phyloP scores from a whole-genome alignment of 805 yeast genomes.

The Kluyveromyces dobzhanskii region DNA sequence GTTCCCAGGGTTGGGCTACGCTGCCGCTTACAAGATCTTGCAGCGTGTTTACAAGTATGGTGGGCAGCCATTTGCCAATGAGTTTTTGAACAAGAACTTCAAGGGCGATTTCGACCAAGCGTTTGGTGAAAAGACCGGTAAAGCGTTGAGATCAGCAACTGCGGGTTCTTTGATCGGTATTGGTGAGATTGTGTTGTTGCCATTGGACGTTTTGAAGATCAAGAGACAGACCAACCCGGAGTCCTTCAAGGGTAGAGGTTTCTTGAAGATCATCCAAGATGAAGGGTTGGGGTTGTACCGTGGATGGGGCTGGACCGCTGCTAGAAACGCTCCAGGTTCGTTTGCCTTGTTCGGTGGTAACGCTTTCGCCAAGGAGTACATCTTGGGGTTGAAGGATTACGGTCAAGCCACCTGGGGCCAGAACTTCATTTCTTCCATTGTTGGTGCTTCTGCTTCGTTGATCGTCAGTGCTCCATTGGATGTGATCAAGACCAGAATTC shows the following conservation, averaged over 20 bases:
- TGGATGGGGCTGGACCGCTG: slow-evolving; percentile 99
- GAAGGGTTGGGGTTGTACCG: slow-evolving; percentile 92
- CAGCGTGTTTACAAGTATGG: slow-evolving; percentile 99
- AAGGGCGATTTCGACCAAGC: slow-evolving; percentile 57
- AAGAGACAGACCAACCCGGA: slow-evolving; percentile 99
- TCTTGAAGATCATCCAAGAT: slow-evolving; percentile 72
- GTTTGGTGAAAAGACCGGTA: slow-evolving; percentile 92
- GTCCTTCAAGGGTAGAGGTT: slow-evolving; percentile 97
- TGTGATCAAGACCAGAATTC: slow-evolving; percentile 97
- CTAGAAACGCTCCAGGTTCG: slow-evolving; percentile 98
- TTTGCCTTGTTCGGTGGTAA: slow-evolving; percentile 97
- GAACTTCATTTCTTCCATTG: slow-evolving; percentile 88
- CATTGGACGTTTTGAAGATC: slow-evolving; percentile 92
- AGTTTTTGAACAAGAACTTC: slow-evolving; percentile 71
- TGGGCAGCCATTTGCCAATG: slow-evolving; percentile 98
- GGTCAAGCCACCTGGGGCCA: slow-evolving; percentile 89
- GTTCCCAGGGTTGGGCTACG: slow-evolving; percentile 97
- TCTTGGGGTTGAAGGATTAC: slow-evolving; percentile 80
- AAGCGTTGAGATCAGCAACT: slow-evolving; percentile 93
- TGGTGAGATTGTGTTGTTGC: slow-evolving; percentile 93
- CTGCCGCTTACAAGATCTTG: slow-evolving; percentile 91
- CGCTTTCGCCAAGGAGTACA: slow-evolving; percentile 96
- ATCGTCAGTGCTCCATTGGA: slow-evolving; percentile 97
- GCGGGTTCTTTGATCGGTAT: slow-evolving; percentile 97
- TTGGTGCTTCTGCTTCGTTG: slow-evolving; percentile 94